Evolutionary conservation across 257 asterid genomes (phyloP).

Genomic region (Dorcoceras hygrometricum): DNA sequence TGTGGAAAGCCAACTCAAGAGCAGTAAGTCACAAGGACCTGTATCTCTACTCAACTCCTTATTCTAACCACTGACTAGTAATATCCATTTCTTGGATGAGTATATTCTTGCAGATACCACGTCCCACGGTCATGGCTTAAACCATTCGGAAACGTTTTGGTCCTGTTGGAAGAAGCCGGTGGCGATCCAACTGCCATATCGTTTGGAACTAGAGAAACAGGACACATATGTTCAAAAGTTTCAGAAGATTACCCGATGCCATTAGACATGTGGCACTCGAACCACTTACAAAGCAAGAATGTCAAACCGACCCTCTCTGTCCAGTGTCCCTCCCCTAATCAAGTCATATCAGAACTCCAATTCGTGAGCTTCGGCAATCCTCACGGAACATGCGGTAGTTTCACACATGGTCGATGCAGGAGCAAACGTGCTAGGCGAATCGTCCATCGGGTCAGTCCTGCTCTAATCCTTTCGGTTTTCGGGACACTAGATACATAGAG

Average conservation of each 20-base stretch:
- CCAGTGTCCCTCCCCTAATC: not conserved
- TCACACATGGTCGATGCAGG: not conserved
- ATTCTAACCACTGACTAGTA: not conserved
- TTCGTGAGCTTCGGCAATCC: not conserved
- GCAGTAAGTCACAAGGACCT: slow-evolving; percentile 45
- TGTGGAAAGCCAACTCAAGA: slow-evolving; percentile 87
- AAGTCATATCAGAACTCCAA: not conserved
- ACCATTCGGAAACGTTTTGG: not conserved
- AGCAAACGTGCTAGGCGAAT: not conserved
- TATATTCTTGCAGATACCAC: slow-evolving; percentile 46
- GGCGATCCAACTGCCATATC: not conserved
- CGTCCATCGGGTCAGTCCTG: not conserved
- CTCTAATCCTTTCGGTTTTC: not conserved
- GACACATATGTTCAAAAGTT: not conserved
- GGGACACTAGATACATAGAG: too few species aligned
- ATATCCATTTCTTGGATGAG: not conserved
- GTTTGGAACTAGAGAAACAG: not conserved
- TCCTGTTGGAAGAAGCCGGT: not conserved
- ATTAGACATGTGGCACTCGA: not conserved
- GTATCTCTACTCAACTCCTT: not conserved
- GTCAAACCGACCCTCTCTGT: not conserved
- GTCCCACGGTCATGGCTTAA: not conserved
- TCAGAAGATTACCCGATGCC: not conserved
- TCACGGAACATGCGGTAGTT: not conserved
- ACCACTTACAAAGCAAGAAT: not conserved